Conservation (phyloP, 2,329 filamentous ascomycete genomes). For the Ophiostoma himal-ulmi region DNA sequence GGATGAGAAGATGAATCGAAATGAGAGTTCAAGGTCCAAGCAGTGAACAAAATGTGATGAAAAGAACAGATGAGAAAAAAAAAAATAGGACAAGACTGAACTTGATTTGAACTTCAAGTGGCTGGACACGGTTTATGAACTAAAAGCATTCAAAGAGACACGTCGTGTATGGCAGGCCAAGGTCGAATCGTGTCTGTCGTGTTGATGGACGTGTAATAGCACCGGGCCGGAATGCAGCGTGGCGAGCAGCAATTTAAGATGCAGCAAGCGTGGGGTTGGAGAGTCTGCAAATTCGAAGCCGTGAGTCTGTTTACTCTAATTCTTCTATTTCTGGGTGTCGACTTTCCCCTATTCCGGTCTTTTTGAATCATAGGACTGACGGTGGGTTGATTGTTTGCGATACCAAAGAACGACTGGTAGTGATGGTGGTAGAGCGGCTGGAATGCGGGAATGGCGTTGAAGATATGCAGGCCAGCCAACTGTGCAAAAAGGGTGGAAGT, state of each 20-base stretch:
- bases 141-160: background rate
- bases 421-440: background rate
- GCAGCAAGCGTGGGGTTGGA: constrained; percentile 7
- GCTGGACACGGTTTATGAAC: background rate
- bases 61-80: background rate
- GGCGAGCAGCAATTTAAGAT: constrained; percentile 18
- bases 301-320: background rate
- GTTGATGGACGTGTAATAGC: constrained; percentile 14
- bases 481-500: background rate
- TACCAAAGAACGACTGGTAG: background rate
- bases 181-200: background rate
- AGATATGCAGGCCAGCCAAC: constrained; percentile 7
- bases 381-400: background rate
- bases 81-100: background rate
- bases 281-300: background rate
- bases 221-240: constrained; percentile 20
- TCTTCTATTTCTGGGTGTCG: background rate
- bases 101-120: background rate
- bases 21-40: background rate
- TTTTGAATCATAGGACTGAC: constrained; percentile 2
- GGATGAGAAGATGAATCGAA: background rate
- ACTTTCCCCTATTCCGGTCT: constrained; percentile 2
- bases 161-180: constrained; percentile 9
- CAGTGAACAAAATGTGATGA: background rate
- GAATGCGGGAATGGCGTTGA: constrained; percentile 10